Evolutionary conservation across 106 monocot species (phyloP).

Genomic region (Ottelia alismoides): DNA sequence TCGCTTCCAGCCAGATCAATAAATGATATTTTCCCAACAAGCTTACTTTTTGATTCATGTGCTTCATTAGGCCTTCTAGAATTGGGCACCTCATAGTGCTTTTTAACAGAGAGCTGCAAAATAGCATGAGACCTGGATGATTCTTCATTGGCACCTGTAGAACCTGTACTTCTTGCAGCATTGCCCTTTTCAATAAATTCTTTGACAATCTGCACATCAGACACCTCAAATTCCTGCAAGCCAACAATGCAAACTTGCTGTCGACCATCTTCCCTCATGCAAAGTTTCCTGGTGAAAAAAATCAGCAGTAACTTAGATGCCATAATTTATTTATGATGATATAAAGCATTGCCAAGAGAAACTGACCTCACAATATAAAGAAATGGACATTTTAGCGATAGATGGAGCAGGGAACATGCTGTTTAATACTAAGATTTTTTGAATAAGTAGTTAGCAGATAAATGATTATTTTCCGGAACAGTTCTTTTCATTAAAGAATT

Average conservation of each 20-base stretch:
- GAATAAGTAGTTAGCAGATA: no score
- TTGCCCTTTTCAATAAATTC: constrained; percentile 97
- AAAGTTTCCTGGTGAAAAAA: constrained; percentile 85
- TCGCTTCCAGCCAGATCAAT: constrained; percentile 99
- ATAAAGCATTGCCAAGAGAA: no score
- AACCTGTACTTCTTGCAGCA: constrained; percentile 83
- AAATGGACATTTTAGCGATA: no score
- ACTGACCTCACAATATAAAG: no score
- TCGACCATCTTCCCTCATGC: constrained; percentile 94
- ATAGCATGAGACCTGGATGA: constrained; percentile 96
- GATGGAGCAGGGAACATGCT: no score
- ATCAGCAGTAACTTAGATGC: no score
- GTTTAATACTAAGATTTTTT: no score
- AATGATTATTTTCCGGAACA: no score
- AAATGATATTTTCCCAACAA: constrained; percentile 92
- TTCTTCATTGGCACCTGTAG: constrained; percentile 97
- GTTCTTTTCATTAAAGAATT: no score
- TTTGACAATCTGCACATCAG: constrained; percentile 80
- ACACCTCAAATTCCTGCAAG: constrained; percentile 91
- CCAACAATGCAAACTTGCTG: constrained; percentile 99
- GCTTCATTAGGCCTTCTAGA: constrained; percentile 34
- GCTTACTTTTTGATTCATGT: constrained; percentile 38
- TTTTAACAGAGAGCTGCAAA: constrained; percentile 83
- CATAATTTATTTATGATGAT: no score
- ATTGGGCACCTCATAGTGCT: constrained; percentile 44